phyloP scores from a whole-genome alignment of 2,329 filamentous ascomycete genomes.

The Verticillium nonalfalfae region DNA sequence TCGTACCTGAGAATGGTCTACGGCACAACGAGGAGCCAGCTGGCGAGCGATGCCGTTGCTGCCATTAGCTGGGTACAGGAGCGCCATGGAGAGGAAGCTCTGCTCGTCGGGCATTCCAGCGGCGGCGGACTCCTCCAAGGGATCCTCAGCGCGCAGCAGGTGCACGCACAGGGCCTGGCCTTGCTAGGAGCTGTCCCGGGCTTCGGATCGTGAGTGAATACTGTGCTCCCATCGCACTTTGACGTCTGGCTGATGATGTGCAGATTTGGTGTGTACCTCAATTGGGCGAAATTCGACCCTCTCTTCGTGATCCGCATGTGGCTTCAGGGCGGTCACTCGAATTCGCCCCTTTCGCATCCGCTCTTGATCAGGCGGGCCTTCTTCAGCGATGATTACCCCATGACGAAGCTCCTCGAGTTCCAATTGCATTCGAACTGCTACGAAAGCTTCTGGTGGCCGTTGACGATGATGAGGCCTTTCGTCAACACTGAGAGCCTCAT shows the following conservation, averaged over 20 bases:
- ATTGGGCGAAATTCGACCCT: slow-evolving; percentile 39
- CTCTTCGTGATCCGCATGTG: slow-evolving; percentile 39
- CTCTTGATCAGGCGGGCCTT: slow-evolving; percentile 41
- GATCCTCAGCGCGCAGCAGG: slow-evolving; percentile 31
- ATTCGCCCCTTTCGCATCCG: slow-evolving; percentile 45
- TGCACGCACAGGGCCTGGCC: slow-evolving; percentile 35
- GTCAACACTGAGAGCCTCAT: slow-evolving; percentile 32
- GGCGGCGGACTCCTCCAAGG: slow-evolving; percentile 45
- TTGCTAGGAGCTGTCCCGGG: slow-evolving; percentile 40
- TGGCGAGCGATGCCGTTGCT: slow-evolving; percentile 37
- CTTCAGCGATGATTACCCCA: slow-evolving; percentile 37
- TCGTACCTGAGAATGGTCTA: slow-evolving; percentile 41
- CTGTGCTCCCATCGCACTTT: slow-evolving; percentile 5
- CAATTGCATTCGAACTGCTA: slow-evolving; percentile 37
- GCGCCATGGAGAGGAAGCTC: slow-evolving; percentile 22
- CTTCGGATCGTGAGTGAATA: slow-evolving; percentile 36
- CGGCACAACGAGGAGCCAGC: slow-evolving; percentile 30
- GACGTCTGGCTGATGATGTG: not conserved
- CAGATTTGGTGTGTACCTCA: slow-evolving; percentile 32
- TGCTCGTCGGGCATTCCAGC: slow-evolving; percentile 44
- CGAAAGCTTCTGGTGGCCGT: slow-evolving; percentile 45
- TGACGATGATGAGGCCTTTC: slow-evolving; percentile 40
- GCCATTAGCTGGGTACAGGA: slow-evolving; percentile 30
- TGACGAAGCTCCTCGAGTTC: slow-evolving; percentile 31
- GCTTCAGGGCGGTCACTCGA: slow-evolving; percentile 40